These are phyloP conservation scores for Pythium diclinum DNA, from an alignment of 352 stramenopile species.

Conservation along the genomic window DNA sequence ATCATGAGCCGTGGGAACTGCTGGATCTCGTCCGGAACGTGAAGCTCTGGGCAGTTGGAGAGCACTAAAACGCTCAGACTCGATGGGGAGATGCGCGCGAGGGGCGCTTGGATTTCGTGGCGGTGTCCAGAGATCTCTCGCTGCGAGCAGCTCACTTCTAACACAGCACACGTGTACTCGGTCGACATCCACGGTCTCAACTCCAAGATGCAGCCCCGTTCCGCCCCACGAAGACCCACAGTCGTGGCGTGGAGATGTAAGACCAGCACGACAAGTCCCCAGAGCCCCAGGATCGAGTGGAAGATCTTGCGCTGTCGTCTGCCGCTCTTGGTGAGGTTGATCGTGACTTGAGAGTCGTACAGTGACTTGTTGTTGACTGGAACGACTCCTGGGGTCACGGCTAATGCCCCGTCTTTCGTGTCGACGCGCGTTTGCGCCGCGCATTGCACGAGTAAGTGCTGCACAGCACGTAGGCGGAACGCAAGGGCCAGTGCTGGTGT, in stretches of 20 bases:
- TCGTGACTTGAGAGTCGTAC: neutral
- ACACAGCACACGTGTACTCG: conserved; percentile 18
- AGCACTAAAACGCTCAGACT: conserved; percentile 3
- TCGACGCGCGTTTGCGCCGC: neutral
- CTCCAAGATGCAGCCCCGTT: conserved; percentile 21
- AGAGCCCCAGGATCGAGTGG: conserved; percentile 6
- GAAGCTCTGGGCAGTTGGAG: conserved; percentile 11
- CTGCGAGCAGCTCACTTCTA: conserved; percentile 26
- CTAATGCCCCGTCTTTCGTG: neutral
- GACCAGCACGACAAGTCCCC: conserved; percentile 9
- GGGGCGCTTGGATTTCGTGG: neutral
- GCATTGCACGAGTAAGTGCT: neutral
- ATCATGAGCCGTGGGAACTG: neutral
- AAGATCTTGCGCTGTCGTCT: conserved; percentile 1
- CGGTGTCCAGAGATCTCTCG: conserved; percentile 1
- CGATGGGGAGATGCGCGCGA: neutral
- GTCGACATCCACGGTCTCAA: conserved; percentile 18
- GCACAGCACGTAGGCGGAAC: conserved; percentile 6
- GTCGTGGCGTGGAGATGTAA: conserved; percentile 11
- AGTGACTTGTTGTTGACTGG: neutral
- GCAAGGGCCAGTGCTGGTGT: neutral
- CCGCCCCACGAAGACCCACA: neutral
- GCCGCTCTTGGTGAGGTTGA: neutral
- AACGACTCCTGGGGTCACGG: neutral
- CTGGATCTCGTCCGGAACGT: conserved; percentile 5